Evolutionary conservation across 208 protist genomes (phyloP).

Genomic region (Herpetomonas tarakana): DNA sequence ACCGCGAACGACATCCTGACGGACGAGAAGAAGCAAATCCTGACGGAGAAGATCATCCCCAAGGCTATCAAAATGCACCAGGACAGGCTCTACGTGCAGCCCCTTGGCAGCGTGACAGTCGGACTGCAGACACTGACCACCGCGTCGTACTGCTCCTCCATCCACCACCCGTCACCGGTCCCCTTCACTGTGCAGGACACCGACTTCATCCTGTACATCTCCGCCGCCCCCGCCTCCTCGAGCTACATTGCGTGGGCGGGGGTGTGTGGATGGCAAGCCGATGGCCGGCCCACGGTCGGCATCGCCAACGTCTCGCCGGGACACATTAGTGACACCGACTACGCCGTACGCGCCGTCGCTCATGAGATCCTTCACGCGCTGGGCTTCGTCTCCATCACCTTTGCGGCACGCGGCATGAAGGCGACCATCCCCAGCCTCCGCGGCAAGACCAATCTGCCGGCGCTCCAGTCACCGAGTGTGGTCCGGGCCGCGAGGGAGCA

Average conservation of each 20-base stretch:
- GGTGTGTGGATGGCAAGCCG: conserved; percentile 13
- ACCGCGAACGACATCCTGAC: conserved; percentile 16
- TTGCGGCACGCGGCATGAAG: no score
- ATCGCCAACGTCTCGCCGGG: conserved; percentile 24
- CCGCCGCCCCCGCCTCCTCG: conserved; percentile 1
- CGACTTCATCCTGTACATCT: conserved; percentile 36
- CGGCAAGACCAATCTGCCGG: no score
- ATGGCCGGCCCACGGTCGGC: conserved; percentile 13
- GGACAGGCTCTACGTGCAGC: conserved; percentile 21
- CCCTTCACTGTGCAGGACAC: background rate
- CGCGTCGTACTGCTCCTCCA: no score
- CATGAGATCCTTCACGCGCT: conserved; percentile 69
- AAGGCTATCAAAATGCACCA: conserved; percentile 27
- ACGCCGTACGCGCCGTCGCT: conserved; percentile 13
- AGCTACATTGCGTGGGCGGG: conserved; percentile 14
- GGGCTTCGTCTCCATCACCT: no score
- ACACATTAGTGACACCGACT: conserved; percentile 2
- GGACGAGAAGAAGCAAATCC: conserved; percentile 10
- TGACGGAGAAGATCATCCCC: conserved; percentile 19
- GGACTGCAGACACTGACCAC: no score
- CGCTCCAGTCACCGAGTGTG: no score
- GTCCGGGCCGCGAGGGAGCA: conserved; percentile 31
- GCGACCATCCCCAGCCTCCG: no score
- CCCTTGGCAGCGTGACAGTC: no score
- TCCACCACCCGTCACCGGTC: conserved; percentile 5